Conservation (phyloP, 2,329 filamentous ascomycete genomes). For the Stagonosporopsis rhizophila region DNA sequence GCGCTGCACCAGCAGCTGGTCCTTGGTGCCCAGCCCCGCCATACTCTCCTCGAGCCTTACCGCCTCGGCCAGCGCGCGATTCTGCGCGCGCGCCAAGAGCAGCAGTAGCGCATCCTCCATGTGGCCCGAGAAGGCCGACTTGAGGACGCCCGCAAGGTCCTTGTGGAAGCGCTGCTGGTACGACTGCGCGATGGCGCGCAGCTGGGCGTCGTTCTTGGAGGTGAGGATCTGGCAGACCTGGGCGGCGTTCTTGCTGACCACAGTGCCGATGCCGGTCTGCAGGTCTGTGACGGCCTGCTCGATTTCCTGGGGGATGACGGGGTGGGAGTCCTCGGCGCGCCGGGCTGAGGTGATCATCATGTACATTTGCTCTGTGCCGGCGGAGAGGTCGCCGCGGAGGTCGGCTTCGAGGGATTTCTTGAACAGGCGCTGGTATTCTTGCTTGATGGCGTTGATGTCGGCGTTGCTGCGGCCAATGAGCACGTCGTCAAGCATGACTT, state of each 20-base stretch:
- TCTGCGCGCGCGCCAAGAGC: constrained; percentile 77
- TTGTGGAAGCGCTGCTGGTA: constrained; percentile 77
- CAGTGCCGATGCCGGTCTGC: constrained; percentile 71
- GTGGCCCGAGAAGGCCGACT: constrained; percentile 86
- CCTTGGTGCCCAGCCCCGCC: constrained; percentile 86
- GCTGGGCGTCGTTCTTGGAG: constrained; percentile 78
- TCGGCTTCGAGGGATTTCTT: constrained; percentile 71
- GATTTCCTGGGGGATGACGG: constrained; percentile 74
- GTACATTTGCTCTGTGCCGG: constrained; percentile 87
- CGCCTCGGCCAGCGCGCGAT: constrained; percentile 86
- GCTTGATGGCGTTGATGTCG: constrained; percentile 86
- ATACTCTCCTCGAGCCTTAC: constrained; percentile 83
- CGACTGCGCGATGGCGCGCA: constrained; percentile 78
- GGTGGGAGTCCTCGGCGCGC: constrained; percentile 78
- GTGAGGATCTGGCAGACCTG: constrained; percentile 80
- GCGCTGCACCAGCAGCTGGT: constrained; percentile 77
- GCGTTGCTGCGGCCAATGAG: constrained; percentile 84
- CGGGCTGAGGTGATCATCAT: constrained; percentile 77
- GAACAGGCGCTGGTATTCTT: constrained; percentile 74
- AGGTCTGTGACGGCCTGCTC: constrained; percentile 79
- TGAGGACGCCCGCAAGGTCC: constrained; percentile 75
- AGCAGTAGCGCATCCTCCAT: constrained; percentile 85
- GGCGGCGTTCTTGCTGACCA: constrained; percentile 75
- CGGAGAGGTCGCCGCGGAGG: constrained; percentile 79
- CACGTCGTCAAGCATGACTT: constrained; percentile 83